Evolutionary conservation across 345 rosid species (phyloP).

Genomic region (Salix brachista): DNA sequence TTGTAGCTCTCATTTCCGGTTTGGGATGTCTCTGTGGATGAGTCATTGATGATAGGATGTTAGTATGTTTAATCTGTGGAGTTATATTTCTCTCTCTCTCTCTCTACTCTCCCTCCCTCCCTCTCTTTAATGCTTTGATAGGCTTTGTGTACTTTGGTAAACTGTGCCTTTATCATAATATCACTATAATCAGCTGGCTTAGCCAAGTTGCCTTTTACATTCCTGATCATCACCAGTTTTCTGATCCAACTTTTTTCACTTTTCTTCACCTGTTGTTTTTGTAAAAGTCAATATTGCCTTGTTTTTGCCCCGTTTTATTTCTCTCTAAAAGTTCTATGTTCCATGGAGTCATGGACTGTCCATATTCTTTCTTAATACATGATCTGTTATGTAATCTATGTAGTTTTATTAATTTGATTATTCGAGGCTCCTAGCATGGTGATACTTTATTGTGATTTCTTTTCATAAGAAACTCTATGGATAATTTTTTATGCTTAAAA

Average conservation of each 20-base stretch:
- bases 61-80: not conserved
- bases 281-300: not conserved
- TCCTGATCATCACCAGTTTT: not conserved
- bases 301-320: not conserved
- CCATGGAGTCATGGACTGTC: not conserved
- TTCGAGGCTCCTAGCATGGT: not conserved
- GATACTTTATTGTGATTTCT: not conserved
- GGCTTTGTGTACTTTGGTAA: not conserved
- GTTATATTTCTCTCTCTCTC: not conserved
- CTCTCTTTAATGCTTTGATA: not conserved
- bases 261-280: not conserved
- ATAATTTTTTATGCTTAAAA: not conserved
- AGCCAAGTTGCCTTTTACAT: not conserved
- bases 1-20: not conserved
- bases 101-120: not conserved
- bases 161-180: not conserved
- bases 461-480: not conserved
- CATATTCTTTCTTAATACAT: not conserved
- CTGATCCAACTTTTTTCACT: not conserved
- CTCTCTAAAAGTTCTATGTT: not conserved
- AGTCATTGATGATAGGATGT: not conserved
- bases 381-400: not conserved
- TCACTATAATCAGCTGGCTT: not conserved
- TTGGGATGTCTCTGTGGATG: not conserved
- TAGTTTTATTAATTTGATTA: not conserved